Conservation (phyloP, 2,329 filamentous ascomycete genomes). For the Lasiodiplodia sp. region DNA sequence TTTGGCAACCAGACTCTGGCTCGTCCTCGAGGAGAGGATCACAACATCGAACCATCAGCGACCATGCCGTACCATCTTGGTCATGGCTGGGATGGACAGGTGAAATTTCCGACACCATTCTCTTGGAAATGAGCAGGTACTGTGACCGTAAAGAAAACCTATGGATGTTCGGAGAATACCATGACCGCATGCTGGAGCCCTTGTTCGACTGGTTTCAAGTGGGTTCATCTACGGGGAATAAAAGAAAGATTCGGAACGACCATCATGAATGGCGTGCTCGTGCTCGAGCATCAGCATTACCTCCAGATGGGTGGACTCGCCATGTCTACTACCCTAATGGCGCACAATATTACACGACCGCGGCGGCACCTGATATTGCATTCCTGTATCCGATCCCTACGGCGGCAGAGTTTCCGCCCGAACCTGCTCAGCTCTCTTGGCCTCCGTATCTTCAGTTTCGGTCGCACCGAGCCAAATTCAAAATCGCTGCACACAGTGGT, state of each 20-base stretch:
- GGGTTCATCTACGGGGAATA: not conserved
- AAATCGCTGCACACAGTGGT: not conserved
- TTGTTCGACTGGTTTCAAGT: slow-evolving; percentile 4
- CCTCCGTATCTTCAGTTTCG: not conserved
- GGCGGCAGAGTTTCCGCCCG: not conserved
- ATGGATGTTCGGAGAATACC: too few relatives aligned
- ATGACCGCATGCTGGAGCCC: too few relatives aligned
- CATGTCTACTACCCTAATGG: too few relatives aligned
- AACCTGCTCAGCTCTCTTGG: not conserved
- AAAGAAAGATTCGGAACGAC: not conserved
- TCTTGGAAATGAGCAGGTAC: too few relatives aligned
- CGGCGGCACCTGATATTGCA: not conserved
- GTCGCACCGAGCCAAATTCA: not conserved
- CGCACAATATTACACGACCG: not conserved
- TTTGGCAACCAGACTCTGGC: not conserved
- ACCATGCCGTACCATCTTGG: not conserved
- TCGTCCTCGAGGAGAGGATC: not conserved
- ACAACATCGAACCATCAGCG: not conserved
- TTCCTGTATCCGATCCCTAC: not conserved
- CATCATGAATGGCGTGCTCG: not conserved
- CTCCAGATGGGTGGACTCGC: not conserved
- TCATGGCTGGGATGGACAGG: not conserved
- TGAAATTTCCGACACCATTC: too few relatives aligned
- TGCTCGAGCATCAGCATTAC: too few relatives aligned
- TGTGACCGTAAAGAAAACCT: too few relatives aligned